phyloP scores from a whole-genome alignment of 2,329 filamentous ascomycete genomes.

The Aspergillus costaricaensis region DNA sequence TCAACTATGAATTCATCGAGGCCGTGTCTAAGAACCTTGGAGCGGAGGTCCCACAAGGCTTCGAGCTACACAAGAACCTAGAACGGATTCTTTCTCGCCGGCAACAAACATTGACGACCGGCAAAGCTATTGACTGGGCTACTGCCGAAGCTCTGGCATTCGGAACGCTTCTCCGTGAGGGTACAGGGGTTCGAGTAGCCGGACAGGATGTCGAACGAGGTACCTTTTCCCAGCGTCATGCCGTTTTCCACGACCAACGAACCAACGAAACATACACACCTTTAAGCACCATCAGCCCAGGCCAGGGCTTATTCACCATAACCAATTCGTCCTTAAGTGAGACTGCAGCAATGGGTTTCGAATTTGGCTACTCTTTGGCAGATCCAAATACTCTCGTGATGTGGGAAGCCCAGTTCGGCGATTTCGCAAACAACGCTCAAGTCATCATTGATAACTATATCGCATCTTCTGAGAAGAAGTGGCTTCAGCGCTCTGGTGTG shows the following conservation, averaged over 20 bases:
- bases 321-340: constrained; percentile 87
- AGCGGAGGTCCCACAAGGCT: constrained; percentile 75
- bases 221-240: constrained; percentile 97
- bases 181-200: constrained; percentile 94
- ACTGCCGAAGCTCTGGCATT: constrained; percentile 96
- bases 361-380: constrained; percentile 97
- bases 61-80: constrained; percentile 88
- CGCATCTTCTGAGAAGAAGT: constrained; percentile 95
- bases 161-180: constrained; percentile 84
- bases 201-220: constrained; percentile 99
- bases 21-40: constrained; percentile 72
- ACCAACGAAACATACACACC: constrained; percentile 91
- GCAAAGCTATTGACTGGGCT: constrained; percentile 95
- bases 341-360: constrained; percentile 81
- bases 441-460: constrained; percentile 99
- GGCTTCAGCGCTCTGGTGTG: constrained; percentile 95
- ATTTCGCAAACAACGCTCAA: constrained; percentile 99
- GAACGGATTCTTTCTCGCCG: constrained; percentile 91
- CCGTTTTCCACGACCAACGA: constrained; percentile 96
- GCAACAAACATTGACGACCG: constrained; percentile 88
- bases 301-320: constrained; percentile 95
- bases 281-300: constrained; percentile 81
- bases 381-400: constrained; percentile 97
- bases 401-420: constrained; percentile 99
- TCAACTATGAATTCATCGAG: no score